A percentile compares a stretch with the other conserved stretches of the same genome.
These are phyloP conservation scores for Rhodotorula babjevae DNA, from an alignment of 768 basidiomycete species.

Conservation along the genomic window DNA sequence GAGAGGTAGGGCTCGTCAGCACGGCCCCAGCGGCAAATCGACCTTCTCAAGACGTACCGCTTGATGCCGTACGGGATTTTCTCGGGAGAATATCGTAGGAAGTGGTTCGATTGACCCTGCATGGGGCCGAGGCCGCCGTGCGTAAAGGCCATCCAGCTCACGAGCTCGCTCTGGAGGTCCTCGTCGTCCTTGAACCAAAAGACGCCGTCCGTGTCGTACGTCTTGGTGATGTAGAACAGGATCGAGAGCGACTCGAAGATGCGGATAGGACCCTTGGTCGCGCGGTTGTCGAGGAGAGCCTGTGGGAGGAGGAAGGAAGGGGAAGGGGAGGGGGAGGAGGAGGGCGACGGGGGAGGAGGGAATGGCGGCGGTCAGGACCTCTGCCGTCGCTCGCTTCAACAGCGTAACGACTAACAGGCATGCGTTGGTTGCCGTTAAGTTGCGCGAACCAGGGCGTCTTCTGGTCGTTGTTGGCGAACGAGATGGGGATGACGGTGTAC, in stretches of 20 bases:
- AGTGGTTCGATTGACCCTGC: slow-evolving; percentile 38
- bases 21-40: too few species aligned
- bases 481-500: slow-evolving; percentile 30
- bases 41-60: neutral
- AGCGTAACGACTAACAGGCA: neutral
- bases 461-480: slow-evolving; percentile 33
- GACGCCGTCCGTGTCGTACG: slow-evolving; percentile 27
- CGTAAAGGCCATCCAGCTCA: slow-evolving; percentile 18
- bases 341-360: neutral
- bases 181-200: slow-evolving; percentile 35
- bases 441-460: slow-evolving; percentile 28
- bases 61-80: slow-evolving; percentile 39
- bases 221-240: slow-evolving; percentile 27
- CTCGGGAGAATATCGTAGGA: slow-evolving; percentile 41
- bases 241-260: slow-evolving; percentile 32
- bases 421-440: slow-evolving; percentile 27
- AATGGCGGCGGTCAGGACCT: neutral
- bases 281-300: slow-evolving; percentile 36
- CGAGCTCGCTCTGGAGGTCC: slow-evolving; percentile 19
- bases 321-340: neutral
- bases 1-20: neutral
- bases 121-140: slow-evolving; percentile 34
- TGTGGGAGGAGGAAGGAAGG: slow-evolving; percentile 4
- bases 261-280: slow-evolving; percentile 31
- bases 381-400: too few species aligned